Base-by-base conservation (phyloP, 306 rosid genomes). In the Geum urbanum region DNA sequence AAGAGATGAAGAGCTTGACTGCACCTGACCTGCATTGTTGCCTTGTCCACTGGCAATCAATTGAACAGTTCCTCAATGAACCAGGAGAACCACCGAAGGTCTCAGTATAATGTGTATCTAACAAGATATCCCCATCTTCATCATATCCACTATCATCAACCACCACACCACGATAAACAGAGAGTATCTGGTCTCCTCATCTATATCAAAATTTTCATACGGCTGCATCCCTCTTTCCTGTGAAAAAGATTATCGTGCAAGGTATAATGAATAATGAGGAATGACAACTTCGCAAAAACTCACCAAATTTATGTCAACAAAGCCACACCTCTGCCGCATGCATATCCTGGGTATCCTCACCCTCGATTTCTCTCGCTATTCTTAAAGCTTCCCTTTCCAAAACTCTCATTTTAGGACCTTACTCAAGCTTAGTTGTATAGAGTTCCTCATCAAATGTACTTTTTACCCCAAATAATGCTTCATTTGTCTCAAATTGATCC, bases 351-450 rank as follows among this genome's bases (percentile, higher is more conserved):
- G 98, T 94, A 5, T 85, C 98, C 87, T 94, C 98, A 0, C 90
- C 94, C 89, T 90, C 98, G 67, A 91, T 94, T 86, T 94, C 97
- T 81, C 88, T 83, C 4, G 98, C 98, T 69, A 90, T 83, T 86
- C 87, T 87, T 72, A 62, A 74, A 65, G 98, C 98, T 81, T 85
- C 86, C 77, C 74, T 81, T 79, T 94, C 97, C 81, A 87, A 71
- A 19, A 87, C 94, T 81, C 88, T 88, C 76, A 58, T 83, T 75
- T 40, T 84, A 69, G 98, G 95, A 51, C 98, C 98, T 78, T 79
- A 87, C 68, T 85, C 95, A 68, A 94, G 95, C 76, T 89, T 94
- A 43, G 96, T 94, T 46, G 98, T 94, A 76, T 94, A 94, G 50
- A 94, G 71, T 20, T 90, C 97, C 85, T 88, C 97, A 66, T 91